These are phyloP conservation scores for Crithidia sp. DNA, from an alignment of 208 protist species.

Conservation along the genomic window DNA sequence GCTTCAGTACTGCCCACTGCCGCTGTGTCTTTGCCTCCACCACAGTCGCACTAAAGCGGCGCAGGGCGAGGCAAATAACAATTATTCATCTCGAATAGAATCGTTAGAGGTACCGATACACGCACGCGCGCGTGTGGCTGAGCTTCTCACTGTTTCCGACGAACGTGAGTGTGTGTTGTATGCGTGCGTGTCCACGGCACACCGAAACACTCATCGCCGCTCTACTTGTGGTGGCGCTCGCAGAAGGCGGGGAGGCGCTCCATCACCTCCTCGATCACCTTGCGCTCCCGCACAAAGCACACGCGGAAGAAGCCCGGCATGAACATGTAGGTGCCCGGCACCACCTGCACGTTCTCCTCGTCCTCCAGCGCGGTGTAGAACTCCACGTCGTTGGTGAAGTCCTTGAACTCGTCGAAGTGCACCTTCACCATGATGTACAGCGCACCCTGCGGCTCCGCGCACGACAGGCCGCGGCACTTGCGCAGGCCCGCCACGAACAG, in stretches of 20 bases:
- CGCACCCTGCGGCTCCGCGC: conserved; percentile 69
- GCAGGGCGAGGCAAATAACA: too few species aligned
- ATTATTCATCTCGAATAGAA: neutral
- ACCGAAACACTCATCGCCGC: neutral
- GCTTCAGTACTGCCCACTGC: too few species aligned
- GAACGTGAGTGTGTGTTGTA: neutral
- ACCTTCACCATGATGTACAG: conserved; percentile 94
- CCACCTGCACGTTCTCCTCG: conserved; percentile 90
- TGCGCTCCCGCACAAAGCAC: conserved; percentile 67
- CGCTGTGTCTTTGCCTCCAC: too few species aligned
- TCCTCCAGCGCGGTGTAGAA: conserved; percentile 83
- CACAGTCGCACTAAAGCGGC: too few species aligned
- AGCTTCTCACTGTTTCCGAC: too few species aligned
- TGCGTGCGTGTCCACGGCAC: neutral
- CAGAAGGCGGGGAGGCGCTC: conserved; percentile 80
- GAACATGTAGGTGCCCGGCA: conserved; percentile 87
- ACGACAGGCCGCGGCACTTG: conserved; percentile 44
- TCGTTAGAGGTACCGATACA: neutral
- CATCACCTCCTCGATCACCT: conserved; percentile 81
- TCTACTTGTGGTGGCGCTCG: conserved; percentile 51
- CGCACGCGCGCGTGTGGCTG: neutral
- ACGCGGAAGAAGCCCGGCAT: conserved; percentile 76
- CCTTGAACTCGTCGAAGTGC: conserved; percentile 74
- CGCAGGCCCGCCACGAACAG: conserved; percentile 42
- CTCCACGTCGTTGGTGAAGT: conserved; percentile 66